phyloP scores from a whole-genome alignment of 2,329 filamentous ascomycete species.

The Colletotrichum sp. region DNA sequence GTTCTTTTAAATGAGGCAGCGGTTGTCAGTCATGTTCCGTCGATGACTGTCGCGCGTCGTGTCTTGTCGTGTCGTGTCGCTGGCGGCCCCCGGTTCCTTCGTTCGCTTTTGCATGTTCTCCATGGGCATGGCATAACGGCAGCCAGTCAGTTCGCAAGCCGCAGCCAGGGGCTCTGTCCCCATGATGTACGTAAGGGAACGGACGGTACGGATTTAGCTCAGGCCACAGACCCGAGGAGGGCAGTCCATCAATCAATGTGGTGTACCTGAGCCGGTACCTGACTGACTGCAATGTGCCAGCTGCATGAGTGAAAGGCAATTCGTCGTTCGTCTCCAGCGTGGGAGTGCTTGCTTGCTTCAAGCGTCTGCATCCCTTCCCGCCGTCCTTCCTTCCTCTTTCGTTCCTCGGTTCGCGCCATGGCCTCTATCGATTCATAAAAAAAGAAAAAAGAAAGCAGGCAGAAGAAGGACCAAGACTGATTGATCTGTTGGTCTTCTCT shows the following conservation, averaged over 20 bases:
- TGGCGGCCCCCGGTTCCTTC: not conserved
- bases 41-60: not conserved
- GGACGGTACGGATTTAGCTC: not conserved
- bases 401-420: not conserved
- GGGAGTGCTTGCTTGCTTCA: not conserved
- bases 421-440: not conserved
- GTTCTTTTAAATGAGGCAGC: not conserved
- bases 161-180: not conserved
- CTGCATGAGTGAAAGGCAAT: not conserved
- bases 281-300: not conserved
- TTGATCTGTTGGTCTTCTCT: not conserved
- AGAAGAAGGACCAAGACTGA: not conserved
- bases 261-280: not conserved
- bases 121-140: not conserved
- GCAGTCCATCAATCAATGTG: not conserved
- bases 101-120: not conserved
- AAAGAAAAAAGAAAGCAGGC: not conserved
- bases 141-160: not conserved
- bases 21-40: not conserved
- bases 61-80: not conserved
- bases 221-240: not conserved
- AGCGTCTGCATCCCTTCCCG: not conserved
- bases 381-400: not conserved
- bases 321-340: not conserved
- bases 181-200: not conserved